Percentiles rank a stretch among this genome's conserved stretches.
These are phyloP conservation scores for Suillus paluster DNA, from an alignment of 768 basidiomycete species.

Conservation along the genomic window DNA sequence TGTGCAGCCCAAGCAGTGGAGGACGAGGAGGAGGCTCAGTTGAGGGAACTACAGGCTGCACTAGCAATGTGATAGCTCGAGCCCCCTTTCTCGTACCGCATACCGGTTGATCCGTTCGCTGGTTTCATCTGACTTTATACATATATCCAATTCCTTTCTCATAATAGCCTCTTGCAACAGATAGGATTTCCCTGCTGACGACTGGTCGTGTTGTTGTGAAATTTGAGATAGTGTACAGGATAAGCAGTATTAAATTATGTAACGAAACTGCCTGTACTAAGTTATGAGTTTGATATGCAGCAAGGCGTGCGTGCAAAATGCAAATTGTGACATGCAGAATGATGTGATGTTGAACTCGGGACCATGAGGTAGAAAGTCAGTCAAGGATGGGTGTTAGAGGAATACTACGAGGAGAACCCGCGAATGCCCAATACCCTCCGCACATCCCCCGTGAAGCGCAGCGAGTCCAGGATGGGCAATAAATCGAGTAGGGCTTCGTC, in stretches of 20 bases:
- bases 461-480: conserved; percentile 91
- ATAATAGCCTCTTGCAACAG: conserved; percentile 30
- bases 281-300: conserved; percentile 29
- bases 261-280: conserved; percentile 29
- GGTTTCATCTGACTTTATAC: conserved; percentile 35
- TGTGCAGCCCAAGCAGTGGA: conserved; percentile 55
- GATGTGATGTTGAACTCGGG: conserved; percentile 5
- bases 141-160: conserved; percentile 35
- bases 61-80: conserved; percentile 69
- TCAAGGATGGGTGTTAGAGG: conserved; percentile 12
- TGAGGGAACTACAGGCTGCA: conserved; percentile 86
- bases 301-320: conserved; percentile 33
- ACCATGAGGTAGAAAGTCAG: conserved; percentile 26
- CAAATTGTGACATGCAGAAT: conserved; percentile 16
- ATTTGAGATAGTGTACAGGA: conserved; percentile 37
- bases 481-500: conserved; percentile 97
- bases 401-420: conserved; percentile 48
- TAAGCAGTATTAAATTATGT: conserved; percentile 45
- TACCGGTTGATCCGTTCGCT: conserved; percentile 14
- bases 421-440: conserved; percentile 85
- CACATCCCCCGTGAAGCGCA: conserved; percentile 96
- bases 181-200: conserved; percentile 24
- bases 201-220: conserved; percentile 24
- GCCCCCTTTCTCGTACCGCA: conserved; percentile 15
- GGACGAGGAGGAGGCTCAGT: conserved; percentile 91